Base-by-base conservation (phyloP, 2,329 filamentous ascomycete species). In the Stachybotrys chlorohalonatus region DNA sequence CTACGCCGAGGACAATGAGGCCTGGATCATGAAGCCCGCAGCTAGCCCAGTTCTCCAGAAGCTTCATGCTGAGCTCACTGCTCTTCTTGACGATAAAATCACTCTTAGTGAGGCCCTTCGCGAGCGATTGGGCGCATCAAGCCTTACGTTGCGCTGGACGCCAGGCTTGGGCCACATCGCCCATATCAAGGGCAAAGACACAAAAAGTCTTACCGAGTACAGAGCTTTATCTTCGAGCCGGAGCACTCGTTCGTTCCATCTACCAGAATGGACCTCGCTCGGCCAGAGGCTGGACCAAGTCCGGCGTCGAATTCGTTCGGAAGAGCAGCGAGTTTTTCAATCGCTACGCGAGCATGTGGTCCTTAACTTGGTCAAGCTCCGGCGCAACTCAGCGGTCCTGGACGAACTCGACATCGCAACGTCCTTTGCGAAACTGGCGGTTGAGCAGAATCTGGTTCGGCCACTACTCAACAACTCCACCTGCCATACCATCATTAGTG, bases 371-470 rank as follows among this genome's bases (percentile, higher is more conserved):
- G 84, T 96, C 58, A 90, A 87, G 63, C 81, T 99, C 13, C 86
- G 94, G 6, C 87, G 88, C 55, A 97, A 96, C 69, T 92, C 93
- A 11, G 80, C 84, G n/a, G 87, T 96, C 1, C 82, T 99, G 17
- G 93, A 97, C 67, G 92, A 96, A 69, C 81, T 99, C 8, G 94
- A 99, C 70, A 87, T 99, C 45, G 83, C 88, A 2, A 90, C 89
- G 54, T 90, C 90, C 0, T 95, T 95, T 65, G 90, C 94, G 3
- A 79, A 77, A 5, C 78, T 97, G 2, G 92, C 94, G 2, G 69
- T 77, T 30, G 89, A 95, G 66, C 85, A 89, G 58, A 75, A 79
- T 50, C 84, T 94, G 61, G 79, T 85, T 1, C 82, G 93, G 0
- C 94, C 94, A 0, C 72, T 84, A 1, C 70, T 99, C 36, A 87